Evolutionary conservation across 306 rosid genomes (phyloP).

Genomic region (Quercus engelmannii): DNA sequence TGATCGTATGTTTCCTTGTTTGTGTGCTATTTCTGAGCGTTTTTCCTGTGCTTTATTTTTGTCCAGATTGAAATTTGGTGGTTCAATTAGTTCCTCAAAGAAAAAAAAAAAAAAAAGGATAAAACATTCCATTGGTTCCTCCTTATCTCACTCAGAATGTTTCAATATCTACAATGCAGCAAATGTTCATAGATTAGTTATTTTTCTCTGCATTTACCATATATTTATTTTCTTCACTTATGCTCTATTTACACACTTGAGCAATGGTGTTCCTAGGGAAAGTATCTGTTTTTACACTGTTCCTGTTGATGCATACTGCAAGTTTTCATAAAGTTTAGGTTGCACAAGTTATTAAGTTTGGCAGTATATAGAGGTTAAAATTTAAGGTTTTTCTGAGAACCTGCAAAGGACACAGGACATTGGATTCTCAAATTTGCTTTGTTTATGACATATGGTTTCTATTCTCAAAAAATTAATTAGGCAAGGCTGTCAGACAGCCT

Average conservation of each 20-base stretch:
- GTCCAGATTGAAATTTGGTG: background rate
- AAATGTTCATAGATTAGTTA: background rate
- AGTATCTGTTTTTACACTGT: background rate
- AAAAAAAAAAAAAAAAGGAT: background rate
- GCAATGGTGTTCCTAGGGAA: background rate
- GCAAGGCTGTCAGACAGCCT: too few relatives aligned
- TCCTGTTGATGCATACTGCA: background rate
- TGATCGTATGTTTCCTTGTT: background rate
- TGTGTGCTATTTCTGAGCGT: conserved; percentile 5
- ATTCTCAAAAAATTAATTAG: background rate
- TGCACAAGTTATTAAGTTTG: background rate
- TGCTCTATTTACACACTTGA: background rate
- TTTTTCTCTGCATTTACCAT: background rate
- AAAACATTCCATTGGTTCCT: background rate
- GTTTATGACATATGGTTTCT: background rate
- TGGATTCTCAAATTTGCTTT: background rate
- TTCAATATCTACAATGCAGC: background rate
- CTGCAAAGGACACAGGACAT: background rate
- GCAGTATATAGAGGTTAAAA: background rate
- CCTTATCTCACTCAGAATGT: background rate
- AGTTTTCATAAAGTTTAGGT: background rate
- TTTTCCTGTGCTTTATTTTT: background rate
- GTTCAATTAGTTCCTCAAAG: background rate
- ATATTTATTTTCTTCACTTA: background rate
- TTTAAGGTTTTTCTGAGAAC: background rate